Conservation (phyloP, 1,139 yeast genomes). For the Hemisphaericaspora subhashii region DNA sequence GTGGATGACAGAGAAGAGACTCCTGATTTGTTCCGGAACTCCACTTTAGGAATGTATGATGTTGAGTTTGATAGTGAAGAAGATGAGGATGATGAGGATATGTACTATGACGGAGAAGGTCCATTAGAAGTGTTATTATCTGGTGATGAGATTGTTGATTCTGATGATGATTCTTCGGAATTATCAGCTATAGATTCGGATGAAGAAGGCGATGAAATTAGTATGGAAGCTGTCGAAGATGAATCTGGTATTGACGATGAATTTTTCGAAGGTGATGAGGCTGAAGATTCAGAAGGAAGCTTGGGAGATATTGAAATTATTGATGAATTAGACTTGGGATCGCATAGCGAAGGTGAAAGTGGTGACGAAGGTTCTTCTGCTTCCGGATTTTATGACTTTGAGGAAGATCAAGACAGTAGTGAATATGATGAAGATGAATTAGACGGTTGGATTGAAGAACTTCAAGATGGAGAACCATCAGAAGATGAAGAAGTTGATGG, state of each 20-base stretch:
- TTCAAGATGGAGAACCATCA: constrained; percentile 27
- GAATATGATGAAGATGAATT: constrained; percentile 43
- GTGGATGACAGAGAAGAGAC: constrained; percentile 74
- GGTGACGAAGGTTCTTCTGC: constrained; percentile 19
- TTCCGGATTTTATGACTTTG: constrained; percentile 34
- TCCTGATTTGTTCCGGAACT: constrained; percentile 81
- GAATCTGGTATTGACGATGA: constrained; percentile 20
- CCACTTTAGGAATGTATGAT: constrained; percentile 93
- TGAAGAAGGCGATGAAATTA: constrained; percentile 24
- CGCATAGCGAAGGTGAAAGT: constrained; percentile 28
- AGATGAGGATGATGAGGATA: constrained; percentile 30
- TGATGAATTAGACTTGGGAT: constrained; percentile 40
- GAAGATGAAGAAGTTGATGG: constrained; percentile 15
- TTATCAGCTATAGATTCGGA: constrained; percentile 29
- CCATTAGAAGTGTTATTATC: constrained; percentile 38
- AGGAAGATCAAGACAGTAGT: constrained; percentile 28
- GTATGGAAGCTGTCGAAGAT: constrained; percentile 22
- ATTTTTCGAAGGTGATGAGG: constrained; percentile 21
- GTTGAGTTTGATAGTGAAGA: constrained; percentile 72
- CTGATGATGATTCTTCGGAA: constrained; percentile 25
- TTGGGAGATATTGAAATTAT: constrained; percentile 41
- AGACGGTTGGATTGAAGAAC: constrained; percentile 48
- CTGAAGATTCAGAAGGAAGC: constrained; percentile 21
- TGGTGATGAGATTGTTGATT: constrained; percentile 28
- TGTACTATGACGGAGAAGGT: constrained; percentile 19